Percentiles rank a stretch among this genome's conserved stretches.
phyloP scores from a whole-genome alignment of 139 green algal genomes.

The Coelastrella sp. region DNA sequence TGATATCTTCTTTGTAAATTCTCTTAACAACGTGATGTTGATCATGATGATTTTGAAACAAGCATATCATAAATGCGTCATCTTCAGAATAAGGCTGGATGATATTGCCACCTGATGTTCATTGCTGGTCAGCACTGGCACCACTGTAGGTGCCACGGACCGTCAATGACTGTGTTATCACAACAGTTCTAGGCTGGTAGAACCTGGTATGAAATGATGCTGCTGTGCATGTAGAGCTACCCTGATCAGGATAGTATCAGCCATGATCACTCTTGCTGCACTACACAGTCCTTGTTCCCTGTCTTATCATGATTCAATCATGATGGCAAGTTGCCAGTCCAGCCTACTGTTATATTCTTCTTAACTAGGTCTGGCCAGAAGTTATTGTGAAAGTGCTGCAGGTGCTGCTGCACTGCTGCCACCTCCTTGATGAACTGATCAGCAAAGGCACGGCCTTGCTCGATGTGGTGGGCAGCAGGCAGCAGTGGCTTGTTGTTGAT shows the following conservation, averaged over 20 bases:
- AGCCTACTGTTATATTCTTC: constrained; percentile 1
- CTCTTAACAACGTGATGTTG: too few species aligned
- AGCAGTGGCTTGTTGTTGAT: neutral
- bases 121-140: too few species aligned
- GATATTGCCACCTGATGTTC: too few species aligned
- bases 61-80: too few species aligned
- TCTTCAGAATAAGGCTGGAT: too few species aligned
- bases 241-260: neutral
- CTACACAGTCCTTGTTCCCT: neutral
- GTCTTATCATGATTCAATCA: neutral
- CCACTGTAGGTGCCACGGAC: too few species aligned
- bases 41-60: too few species aligned
- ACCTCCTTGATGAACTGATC: neutral
- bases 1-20: too few species aligned
- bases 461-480: neutral
- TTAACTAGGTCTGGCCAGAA: constrained; percentile 20
- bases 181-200: too few species aligned
- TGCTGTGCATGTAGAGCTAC: neutral
- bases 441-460: neutral
- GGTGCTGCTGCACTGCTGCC: constrained; percentile 15
- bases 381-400: neutral
- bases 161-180: too few species aligned
- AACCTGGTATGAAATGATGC: too few species aligned
- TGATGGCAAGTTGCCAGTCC: constrained; percentile 17
- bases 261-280: neutral